Conservation (phyloP, 2,329 filamentous ascomycete genomes). For the Ophiocordyceps unilateralis region DNA sequence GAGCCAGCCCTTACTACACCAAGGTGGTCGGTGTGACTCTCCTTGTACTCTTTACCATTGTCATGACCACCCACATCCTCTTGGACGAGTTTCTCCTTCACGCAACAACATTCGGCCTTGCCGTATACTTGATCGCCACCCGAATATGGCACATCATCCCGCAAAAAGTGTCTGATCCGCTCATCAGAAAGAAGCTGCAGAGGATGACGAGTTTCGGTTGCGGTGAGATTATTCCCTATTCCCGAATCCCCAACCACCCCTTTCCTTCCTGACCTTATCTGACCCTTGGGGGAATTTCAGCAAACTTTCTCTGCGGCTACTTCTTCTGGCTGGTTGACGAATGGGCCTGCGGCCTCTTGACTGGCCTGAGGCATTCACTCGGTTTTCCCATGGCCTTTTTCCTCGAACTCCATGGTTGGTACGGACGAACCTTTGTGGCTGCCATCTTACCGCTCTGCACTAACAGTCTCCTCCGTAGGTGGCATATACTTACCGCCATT, state of each 20-base stretch:
- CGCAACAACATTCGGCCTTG: conserved; percentile 16
- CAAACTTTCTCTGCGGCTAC: conserved; percentile 19
- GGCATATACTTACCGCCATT: conserved; percentile 23
- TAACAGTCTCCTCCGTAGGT: conserved; percentile 12
- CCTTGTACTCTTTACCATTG: conserved; percentile 9
- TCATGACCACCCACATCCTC: conserved; percentile 23
- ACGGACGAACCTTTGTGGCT: neutral
- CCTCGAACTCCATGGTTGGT: conserved; percentile 24
- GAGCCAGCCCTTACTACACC: conserved; percentile 9
- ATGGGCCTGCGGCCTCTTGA: conserved; percentile 15
- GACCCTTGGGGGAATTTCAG: conserved; percentile 8
- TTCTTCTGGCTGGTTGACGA: conserved; percentile 21
- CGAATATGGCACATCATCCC: conserved; percentile 14
- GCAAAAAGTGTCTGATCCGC: conserved; percentile 12
- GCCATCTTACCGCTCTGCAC: neutral
- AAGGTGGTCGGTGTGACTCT: conserved; percentile 8
- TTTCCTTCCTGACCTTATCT: too few species aligned
- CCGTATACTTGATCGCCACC: conserved; percentile 16
- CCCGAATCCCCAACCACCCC: too few species aligned
- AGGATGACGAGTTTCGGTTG: conserved; percentile 7
- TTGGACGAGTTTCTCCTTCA: conserved; percentile 25
- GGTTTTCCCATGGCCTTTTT: conserved; percentile 20
- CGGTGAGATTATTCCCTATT: conserved; percentile 1
- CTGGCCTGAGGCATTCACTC: conserved; percentile 9
- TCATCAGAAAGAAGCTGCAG: conserved; percentile 5